phyloP scores from a whole-genome alignment of 2,329 filamentous ascomycete species.

The Nothophoma quercina region DNA sequence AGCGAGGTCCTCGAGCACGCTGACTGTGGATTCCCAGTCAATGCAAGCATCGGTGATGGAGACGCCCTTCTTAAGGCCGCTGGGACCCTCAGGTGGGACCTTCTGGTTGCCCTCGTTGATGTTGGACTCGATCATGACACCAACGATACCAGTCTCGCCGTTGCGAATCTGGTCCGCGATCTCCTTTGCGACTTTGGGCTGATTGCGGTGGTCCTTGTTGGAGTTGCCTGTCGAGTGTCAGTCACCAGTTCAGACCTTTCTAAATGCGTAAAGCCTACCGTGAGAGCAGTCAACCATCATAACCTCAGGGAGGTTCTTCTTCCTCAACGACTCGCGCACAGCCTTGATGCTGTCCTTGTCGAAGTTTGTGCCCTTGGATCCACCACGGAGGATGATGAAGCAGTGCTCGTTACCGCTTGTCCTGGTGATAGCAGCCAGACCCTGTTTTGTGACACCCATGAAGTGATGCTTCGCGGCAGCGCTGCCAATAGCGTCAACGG shows the following conservation, averaged over 20 bases:
- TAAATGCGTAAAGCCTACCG: constrained; percentile 62
- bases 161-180: constrained; percentile 85
- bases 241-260: background rate
- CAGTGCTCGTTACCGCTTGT: constrained; percentile 96
- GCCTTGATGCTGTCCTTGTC: constrained; percentile 82
- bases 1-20: constrained; percentile 83
- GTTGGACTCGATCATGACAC: constrained; percentile 99
- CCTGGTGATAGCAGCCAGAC: constrained; percentile 90
- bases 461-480: constrained; percentile 91
- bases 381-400: constrained; percentile 94
- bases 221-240: constrained; percentile 76
- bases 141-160: constrained; percentile 87
- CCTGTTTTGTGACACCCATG: constrained; percentile 98
- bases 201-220: constrained; percentile 95
- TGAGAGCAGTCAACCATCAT: constrained; percentile 99
- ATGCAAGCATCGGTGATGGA: constrained; percentile 98
- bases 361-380: constrained; percentile 91
- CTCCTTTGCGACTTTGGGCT: constrained; percentile 86
- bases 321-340: constrained; percentile 78
- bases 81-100: constrained; percentile 81
- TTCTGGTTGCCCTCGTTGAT: constrained; percentile 84
- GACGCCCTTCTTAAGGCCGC: constrained; percentile 83
- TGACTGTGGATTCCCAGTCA: constrained; percentile 84
- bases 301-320: constrained; percentile 85
- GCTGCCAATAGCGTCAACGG: constrained; percentile 90